Conservation (phyloP, 2,329 filamentous ascomycete species). For the Cadophora sp. region DNA sequence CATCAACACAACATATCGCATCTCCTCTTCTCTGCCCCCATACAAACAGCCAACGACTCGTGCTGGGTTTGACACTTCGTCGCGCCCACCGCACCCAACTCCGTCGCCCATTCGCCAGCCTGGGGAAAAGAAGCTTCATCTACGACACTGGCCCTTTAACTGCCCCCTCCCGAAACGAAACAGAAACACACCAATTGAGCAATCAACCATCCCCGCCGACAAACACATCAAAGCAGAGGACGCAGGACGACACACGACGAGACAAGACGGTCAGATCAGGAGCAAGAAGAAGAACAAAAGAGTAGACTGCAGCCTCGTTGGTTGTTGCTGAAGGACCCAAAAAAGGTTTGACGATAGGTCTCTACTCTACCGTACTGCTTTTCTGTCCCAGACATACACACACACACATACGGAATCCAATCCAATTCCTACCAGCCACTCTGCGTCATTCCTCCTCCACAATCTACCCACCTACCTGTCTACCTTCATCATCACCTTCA, state of each 20-base stretch:
- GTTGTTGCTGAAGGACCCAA: slow-evolving; percentile 38
- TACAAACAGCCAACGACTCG: slow-evolving; percentile 9
- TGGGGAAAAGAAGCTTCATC: slow-evolving; percentile 20
- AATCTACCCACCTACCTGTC: slow-evolving; percentile 10
- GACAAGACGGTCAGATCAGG: slow-evolving; percentile 18
- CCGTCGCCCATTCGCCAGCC: slow-evolving; percentile 10
- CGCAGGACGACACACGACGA: not conserved
- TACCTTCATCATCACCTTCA: slow-evolving; percentile 37
- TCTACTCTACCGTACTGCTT: slow-evolving; percentile 46
- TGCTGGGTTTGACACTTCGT: slow-evolving; percentile 15
- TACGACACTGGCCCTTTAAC: slow-evolving; percentile 17
- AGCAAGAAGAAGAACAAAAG: slow-evolving; percentile 24
- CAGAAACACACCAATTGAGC: slow-evolving; percentile 39
- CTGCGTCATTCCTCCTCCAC: slow-evolving; percentile 36
- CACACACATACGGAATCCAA: slow-evolving; percentile 33
- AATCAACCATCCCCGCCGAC: slow-evolving; percentile 16
- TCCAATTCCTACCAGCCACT: slow-evolving; percentile 38
- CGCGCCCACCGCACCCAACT: not conserved
- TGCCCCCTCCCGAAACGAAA: slow-evolving; percentile 39
- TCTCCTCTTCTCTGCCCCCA: not conserved
- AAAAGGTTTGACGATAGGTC: slow-evolving; percentile 48
- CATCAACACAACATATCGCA: not conserved
- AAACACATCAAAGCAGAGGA: slow-evolving; percentile 7
- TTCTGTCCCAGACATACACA: slow-evolving; percentile 32
- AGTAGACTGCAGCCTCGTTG: slow-evolving; percentile 30